These are phyloP conservation scores for Aspergillus sparsus DNA, from an alignment of 495 filamentous ascomycete genomes.

Conservation along the genomic window DNA sequence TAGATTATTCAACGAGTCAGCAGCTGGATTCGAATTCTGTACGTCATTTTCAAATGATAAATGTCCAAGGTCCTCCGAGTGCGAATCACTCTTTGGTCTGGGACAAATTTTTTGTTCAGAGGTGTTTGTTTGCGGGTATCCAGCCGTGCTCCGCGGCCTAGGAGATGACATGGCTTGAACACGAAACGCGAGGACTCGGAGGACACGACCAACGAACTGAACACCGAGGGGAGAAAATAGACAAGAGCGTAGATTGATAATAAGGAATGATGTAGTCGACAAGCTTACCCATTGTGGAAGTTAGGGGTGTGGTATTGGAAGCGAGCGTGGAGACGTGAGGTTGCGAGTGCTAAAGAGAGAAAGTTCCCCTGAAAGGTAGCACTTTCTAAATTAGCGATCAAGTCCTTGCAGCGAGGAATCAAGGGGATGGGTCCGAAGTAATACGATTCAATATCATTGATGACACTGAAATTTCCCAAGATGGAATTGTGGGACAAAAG, in stretches of 20 bases:
- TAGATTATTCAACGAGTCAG: slow-evolving; percentile 37
- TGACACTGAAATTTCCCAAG: slow-evolving; percentile 18
- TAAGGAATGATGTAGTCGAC: slow-evolving; percentile 14
- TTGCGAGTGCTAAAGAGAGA: slow-evolving; percentile 30
- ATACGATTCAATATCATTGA: slow-evolving; percentile 14
- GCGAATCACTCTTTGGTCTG: slow-evolving; percentile 23
- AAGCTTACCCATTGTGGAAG: slow-evolving; percentile 49
- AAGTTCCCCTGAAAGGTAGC: slow-evolving; percentile 39
- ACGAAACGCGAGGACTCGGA: slow-evolving; percentile 18
- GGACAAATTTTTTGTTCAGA: slow-evolving; percentile 1
- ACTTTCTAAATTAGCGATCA: slow-evolving; percentile 29
- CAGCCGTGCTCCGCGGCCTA: slow-evolving; percentile 23
- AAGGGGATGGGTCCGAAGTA: slow-evolving; percentile 19
- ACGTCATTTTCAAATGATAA: slow-evolving; percentile 22
- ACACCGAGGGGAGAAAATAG: neutral
- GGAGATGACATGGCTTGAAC: slow-evolving; percentile 21
- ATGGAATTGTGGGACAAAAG: slow-evolving; percentile 11
- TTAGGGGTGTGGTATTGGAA: slow-evolving; percentile 26
- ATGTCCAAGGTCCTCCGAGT: slow-evolving; percentile 14
- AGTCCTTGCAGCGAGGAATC: slow-evolving; percentile 25
- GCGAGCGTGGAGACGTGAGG: slow-evolving; percentile 32
- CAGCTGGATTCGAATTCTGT: slow-evolving; percentile 21
- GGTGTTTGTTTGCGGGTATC: slow-evolving; percentile 21
- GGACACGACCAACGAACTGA: slow-evolving; percentile 6
- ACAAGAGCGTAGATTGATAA: slow-evolving; percentile 18